Evolutionary conservation across 345 rosid genomes (phyloP).

Genomic region (Brassica carinata): DNA sequence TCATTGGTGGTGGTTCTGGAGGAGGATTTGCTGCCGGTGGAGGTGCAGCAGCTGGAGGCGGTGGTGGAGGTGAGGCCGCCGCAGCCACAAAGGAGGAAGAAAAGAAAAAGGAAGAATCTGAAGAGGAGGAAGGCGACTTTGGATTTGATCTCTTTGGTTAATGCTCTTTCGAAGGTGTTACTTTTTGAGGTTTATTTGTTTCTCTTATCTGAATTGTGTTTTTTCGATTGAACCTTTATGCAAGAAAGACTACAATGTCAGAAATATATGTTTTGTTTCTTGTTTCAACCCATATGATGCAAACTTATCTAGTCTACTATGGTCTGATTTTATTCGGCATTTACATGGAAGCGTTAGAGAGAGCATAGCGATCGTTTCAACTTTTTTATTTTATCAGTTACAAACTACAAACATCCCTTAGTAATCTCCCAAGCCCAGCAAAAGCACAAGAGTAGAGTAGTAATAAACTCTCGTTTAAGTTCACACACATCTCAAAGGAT

Average conservation of each 20-base stretch:
- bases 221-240: background rate
- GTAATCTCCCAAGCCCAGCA: too few relatives aligned
- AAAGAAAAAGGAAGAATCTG: constrained; percentile 67
- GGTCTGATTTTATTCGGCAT: too few relatives aligned
- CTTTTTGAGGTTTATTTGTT: constrained; percentile 1
- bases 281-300: background rate
- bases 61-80: constrained; percentile 52
- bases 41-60: constrained; percentile 49
- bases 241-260: background rate
- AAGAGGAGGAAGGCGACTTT: constrained; percentile 66
- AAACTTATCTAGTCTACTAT: too few relatives aligned
- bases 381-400: too few relatives aligned
- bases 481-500: too few relatives aligned
- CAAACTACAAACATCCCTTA: too few relatives aligned
- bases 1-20: constrained; percentile 51
- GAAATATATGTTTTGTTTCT: background rate
- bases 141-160: constrained; percentile 75
- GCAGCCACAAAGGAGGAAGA: constrained; percentile 54
- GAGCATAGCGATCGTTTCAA: too few relatives aligned
- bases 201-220: background rate
- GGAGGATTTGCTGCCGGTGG: constrained; percentile 58
- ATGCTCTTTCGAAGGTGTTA: background rate
- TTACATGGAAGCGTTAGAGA: too few relatives aligned
- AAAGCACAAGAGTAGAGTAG: too few relatives aligned
- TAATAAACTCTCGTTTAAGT: too few relatives aligned